Base-by-base conservation (phyloP, 2,329 filamentous ascomycete species). In the Parafenestella ontariensis region DNA sequence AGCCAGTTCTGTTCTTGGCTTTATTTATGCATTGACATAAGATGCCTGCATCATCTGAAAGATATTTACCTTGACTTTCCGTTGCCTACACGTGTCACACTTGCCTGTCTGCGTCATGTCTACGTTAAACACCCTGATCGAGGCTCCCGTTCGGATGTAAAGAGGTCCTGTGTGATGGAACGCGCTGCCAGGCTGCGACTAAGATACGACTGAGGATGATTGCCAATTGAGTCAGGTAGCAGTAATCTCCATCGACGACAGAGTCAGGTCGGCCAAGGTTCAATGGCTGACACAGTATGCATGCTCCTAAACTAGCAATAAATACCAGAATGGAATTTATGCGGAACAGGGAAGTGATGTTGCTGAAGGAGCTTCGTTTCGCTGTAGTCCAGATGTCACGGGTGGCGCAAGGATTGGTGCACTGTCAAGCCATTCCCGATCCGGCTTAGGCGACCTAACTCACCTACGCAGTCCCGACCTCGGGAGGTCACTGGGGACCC, bases 31-130 rank as follows among this genome's bases (percentile, higher is more conserved):
- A 34, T 18, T 20, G 20, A 31, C 9, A 11, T 11, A 31, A 11
- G 2, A 2, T 7, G 17, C 6, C 9, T 7, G 8, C 6, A 10
- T 0, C 17, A 40, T 23, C n/a, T 10, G 34, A 0, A 31, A 3
- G 42, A 17, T 5, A 31, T 18, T 26, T 51, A 72, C 70, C 63
- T 71, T 72, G 36, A 72, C 70, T 47, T 72, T 72, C 10, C 70
- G 65, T 40, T 60, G 59, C 29, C 70, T 61, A 53, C 70, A 72
- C 3, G 56, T 70, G 40, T 71, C 68, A 44, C 70, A 72, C 55
- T 72, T 72, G 13, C 69, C 69, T 3, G 65, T 65, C 37, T 66
- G 66, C 5, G 70, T 72, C 70, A 72, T 72, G 4, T 17, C 24
- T 10, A 23, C 2, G 13, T 9, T 18, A 6, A 21, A 9, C 37